Base-by-base conservation (phyloP, 768 basidiomycete species). In the Stropharia rugosoannulata region DNA sequence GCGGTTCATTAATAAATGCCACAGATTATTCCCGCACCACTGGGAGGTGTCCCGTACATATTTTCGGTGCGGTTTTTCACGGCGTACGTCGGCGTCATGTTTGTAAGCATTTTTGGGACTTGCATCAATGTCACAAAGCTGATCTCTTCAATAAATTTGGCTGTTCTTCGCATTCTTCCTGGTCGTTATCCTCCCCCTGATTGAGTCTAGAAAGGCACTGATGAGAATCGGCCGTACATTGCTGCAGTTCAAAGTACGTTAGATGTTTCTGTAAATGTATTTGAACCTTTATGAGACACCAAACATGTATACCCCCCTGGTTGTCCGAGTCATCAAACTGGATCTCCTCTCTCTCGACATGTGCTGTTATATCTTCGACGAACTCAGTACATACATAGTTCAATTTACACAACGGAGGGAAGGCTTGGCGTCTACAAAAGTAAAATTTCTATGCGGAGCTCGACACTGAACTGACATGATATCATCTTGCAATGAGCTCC, bases 121-220 rank as follows among this genome's bases (percentile, higher is more conserved):
- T 19, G 13, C 2, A 5, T 25, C 5, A 22, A 19, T 2, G 5
- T 11, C 15, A 15, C 4, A 25, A 8, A 15, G 47, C 22, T 32
- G 27, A 53, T 19, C 32, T 41, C 15, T n/a, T 42, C 27, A 3
- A 18, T 18, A 60, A 54, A 60, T 60, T 22, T 60, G 59, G 59
- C 22, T 60, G 12, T 60, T 60, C 51, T 60, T 60, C 37, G 55
- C 59, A 13, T 60, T 60, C 44, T 60, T 49, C 59, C 38, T 60
- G 4, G 59, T 60, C 13, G 59, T 51, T 15, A 35, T 51, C 11
- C 51, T 60, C n/a, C 59, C 59, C 11, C 16, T 60, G 9, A 36
- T 56, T 29, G 59, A 60, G 41, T 60, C 59, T 7, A 50, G 59
- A 27, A 41, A 48, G 15, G 40, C 55, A 11, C 22, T 59, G 36